Evolutionary conservation across 768 basidiomycete genomes (phyloP), one percentile per base, ranked within the genome.

Genomic region (Tephrocybe rancida): DNA sequence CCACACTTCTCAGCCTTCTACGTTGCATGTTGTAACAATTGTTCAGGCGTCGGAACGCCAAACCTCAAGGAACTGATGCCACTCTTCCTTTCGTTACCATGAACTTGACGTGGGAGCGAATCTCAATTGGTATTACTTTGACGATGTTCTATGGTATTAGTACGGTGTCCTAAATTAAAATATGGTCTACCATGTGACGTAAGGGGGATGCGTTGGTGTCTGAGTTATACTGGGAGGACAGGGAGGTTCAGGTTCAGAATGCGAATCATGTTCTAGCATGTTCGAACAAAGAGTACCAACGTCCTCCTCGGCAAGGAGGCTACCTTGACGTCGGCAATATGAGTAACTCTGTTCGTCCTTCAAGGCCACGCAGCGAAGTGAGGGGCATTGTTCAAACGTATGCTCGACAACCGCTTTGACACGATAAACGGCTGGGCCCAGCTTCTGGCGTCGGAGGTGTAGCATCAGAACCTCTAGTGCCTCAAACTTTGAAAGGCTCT

Each of bases 1-100:
- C 5, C n/a, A n/a, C n/a, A 5, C 5, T 37, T 37, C 14, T 22
- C 8, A 4, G 10, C 16, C 25, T 32, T 5, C 3, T 5, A 26
- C 2, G 13, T 27, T 9, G 1, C 5, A 4, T n/a, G 16, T 18
- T 24, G 30, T 47, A n/a, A 47, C 16, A 3, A 42, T 48, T 16
- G 41, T 14, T 18, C 13, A 73, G 72, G 74, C 26, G 67, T 74
- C 30, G 72, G 73, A 10, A 76, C 73, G 44, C 74, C 73, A 9
- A 69, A 74, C 48, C 63, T 73, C 18, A 44, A 53, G 24, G 69
- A 66, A 44, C 43, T 75, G 48, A 25, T 73, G 34, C 57, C 63
- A 6, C 65, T 70, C 27, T 73, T 70, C 64, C 62, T 74, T 22
- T 59, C 65, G 6, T 62, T 75, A 39, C 73, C 73, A 54, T 76